Base-by-base conservation (phyloP, 1,139 yeast species). In the Kurtzmaniella natalensis region DNA sequence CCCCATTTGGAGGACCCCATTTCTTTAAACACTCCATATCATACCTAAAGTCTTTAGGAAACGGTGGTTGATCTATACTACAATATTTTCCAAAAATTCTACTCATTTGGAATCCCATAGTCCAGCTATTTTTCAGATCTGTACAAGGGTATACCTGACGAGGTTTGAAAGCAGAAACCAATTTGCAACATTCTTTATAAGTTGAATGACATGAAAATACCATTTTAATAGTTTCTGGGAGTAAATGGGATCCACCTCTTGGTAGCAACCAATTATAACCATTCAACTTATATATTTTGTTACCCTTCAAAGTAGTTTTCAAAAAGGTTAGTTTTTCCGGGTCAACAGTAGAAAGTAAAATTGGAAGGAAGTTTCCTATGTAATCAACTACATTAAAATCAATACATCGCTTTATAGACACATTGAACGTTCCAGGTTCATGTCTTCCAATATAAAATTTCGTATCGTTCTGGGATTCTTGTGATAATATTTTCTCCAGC, bases 161-260 rank as follows among this genome's bases (percentile, higher is more conserved):
- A 0, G 78, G 77, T 2, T 45, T 43, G 40, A 76, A 68, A 22
- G 57, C 25, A 7, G 51, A 39, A 0, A 74, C 48, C 9, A 78
- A 60, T 2, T 58, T 42, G n/a, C 55, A 39, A 7, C 65, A 52
- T 44, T 77, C 83, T 2, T 59, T 41, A 38, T 60, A 72, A 0
- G 81, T 73, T 1, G 81, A 73, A 42, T 78, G 83, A 20, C 82
- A 51, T 1, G 81, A 74, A 46, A 70, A 76, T 18, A 67, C 51
- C 25, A 70, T 58, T 35, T 57, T 55, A 0, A 74, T 38, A 8
- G 60, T 63, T 7, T 52, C 55, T 0, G 77, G 76, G 6, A 75
- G 55, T 5, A 72, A 45, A 14, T 55, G 57, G 0, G 46, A 39
- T 0, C 57, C 48, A 3, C 53, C 55, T 9, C 39, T 36, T 0